These are phyloP conservation scores for Ophiosphaerella herpotricha DNA, from an alignment of 2,329 filamentous ascomycete species.

Conservation along the genomic window DNA sequence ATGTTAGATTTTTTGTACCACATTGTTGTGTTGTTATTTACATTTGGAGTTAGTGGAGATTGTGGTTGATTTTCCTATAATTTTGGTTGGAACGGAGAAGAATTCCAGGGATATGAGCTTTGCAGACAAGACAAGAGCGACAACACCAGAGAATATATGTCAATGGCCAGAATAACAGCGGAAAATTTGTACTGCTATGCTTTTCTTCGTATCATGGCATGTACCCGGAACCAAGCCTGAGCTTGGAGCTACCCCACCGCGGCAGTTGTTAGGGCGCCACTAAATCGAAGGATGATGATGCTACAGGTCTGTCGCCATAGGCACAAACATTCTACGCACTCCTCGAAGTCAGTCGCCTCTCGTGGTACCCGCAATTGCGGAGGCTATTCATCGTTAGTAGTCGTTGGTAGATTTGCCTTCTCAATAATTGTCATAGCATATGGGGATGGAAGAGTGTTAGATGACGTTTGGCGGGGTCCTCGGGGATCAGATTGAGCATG, in stretches of 20 bases:
- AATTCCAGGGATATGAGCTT: background rate
- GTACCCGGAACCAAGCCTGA: constrained; percentile 14
- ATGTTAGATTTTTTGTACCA: background rate
- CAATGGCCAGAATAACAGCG: background rate
- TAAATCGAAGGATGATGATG: constrained; percentile 10
- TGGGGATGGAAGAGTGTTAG: constrained; percentile 3
- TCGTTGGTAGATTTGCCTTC: too few relatives aligned
- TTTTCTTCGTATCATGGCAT: constrained; percentile 10
- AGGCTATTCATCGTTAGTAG: too few relatives aligned
- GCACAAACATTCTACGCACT: too few relatives aligned
- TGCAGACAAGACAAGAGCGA: constrained; percentile 1
- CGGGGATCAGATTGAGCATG: constrained; percentile 1
- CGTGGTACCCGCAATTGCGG: too few relatives aligned
- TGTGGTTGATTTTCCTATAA: background rate
- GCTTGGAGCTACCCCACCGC: constrained; percentile 40
- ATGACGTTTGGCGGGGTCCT: constrained; percentile 28
- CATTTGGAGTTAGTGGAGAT: background rate
- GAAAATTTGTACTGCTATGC: constrained; percentile 11
- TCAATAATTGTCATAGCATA: too few relatives aligned
- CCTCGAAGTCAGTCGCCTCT: too few relatives aligned
- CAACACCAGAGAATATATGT: background rate
- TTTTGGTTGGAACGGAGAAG: too few relatives aligned
- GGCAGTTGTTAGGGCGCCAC: constrained; percentile 38
- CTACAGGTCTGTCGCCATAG: background rate
- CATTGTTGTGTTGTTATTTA: background rate